Evolutionary conservation across 768 basidiomycete genomes (phyloP).

Genomic region (Pleurotus sapidus): DNA sequence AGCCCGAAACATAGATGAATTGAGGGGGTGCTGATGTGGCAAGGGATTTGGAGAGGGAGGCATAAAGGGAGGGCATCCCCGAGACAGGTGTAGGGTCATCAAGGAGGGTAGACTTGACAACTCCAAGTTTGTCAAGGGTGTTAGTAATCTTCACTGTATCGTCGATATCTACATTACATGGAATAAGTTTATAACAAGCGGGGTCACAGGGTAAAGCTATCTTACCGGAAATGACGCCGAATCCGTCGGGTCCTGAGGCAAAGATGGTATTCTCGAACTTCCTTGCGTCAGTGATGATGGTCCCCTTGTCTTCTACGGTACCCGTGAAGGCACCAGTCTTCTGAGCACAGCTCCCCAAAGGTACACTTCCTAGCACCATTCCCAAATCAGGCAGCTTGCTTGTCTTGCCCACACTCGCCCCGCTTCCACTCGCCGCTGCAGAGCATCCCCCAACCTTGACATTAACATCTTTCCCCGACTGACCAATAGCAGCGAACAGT

Average conservation of each 20-base stretch:
- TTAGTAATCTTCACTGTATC: conserved; percentile 42
- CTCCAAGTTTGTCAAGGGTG: conserved; percentile 29
- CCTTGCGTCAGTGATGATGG: conserved; percentile 17
- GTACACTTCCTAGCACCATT: conserved; percentile 27
- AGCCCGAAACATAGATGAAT: conserved; percentile 42
- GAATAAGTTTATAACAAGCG: background rate
- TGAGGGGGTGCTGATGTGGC: conserved; percentile 23
- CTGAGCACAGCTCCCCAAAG: conserved; percentile 27
- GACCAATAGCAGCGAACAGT: conserved; percentile 30
- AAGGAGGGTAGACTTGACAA: conserved; percentile 35
- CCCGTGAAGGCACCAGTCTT: conserved; percentile 12
- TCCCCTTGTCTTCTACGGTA: conserved; percentile 14
- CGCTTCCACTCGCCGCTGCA: conserved; percentile 5
- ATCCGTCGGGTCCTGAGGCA: conserved; percentile 31
- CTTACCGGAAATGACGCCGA: conserved; percentile 42
- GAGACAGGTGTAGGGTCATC: conserved; percentile 35
- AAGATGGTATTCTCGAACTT: conserved; percentile 28
- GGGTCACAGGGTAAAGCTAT: background rate
- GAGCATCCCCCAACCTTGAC: conserved; percentile 30
- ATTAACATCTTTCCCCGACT: conserved; percentile 27
- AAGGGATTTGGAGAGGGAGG: conserved; percentile 31
- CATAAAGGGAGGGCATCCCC: conserved; percentile 47
- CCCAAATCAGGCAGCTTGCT: conserved; percentile 29
- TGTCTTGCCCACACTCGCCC: conserved; percentile 23
- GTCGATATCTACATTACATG: conserved; percentile 32